phyloP scores from a whole-genome alignment of 805 yeast genomes.

The Hanseniaspora pseudoguilliermondii region DNA sequence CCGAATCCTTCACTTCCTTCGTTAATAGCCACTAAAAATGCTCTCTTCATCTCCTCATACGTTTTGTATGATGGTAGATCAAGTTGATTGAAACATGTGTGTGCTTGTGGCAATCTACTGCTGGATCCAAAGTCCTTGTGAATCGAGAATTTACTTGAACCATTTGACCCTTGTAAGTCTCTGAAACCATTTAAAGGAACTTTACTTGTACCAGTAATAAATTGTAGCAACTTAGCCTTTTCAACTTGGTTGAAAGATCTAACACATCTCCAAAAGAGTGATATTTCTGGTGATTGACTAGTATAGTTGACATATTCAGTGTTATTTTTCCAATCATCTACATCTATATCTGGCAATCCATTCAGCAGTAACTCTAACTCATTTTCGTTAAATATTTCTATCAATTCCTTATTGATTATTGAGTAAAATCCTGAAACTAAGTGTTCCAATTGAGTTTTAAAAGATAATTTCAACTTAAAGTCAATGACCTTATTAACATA shows the following conservation, averaged over 20 bases:
- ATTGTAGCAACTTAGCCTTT: slow-evolving; percentile 83
- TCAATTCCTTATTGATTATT: slow-evolving; percentile 68
- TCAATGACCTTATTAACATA: slow-evolving; percentile 80
- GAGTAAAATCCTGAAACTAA: slow-evolving; percentile 82
- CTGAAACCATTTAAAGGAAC: slow-evolving; percentile 92
- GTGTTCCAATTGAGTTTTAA: slow-evolving; percentile 74
- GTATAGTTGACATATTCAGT: slow-evolving; percentile 72
- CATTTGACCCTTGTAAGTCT: slow-evolving; percentile 77
- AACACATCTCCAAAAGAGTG: slow-evolving; percentile 97
- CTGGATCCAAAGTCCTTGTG: slow-evolving; percentile 78
- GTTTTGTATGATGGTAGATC: slow-evolving; percentile 87
- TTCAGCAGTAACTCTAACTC: slow-evolving; percentile 85
- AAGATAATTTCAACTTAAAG: slow-evolving; percentile 69
- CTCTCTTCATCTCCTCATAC: slow-evolving; percentile 72
- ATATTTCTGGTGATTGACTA: slow-evolving; percentile 70
- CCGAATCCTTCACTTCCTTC: slow-evolving; percentile 98
- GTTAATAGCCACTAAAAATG: slow-evolving; percentile 69
- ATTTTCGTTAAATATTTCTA: slow-evolving; percentile 85
- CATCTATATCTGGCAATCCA: slow-evolving; percentile 92
- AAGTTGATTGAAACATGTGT: slow-evolving; percentile 91
- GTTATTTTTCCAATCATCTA: slow-evolving; percentile 88
- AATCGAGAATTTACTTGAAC: slow-evolving; percentile 72
- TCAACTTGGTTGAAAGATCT: slow-evolving; percentile 88
- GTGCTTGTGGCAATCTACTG: slow-evolving; percentile 86
- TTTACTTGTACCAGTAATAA: slow-evolving; percentile 93